A percentile compares a stretch with the other conserved stretches of the same genome.
Conservation (phyloP, 768 basidiomycete genomes). For the Coprinopsis sp. region DNA sequence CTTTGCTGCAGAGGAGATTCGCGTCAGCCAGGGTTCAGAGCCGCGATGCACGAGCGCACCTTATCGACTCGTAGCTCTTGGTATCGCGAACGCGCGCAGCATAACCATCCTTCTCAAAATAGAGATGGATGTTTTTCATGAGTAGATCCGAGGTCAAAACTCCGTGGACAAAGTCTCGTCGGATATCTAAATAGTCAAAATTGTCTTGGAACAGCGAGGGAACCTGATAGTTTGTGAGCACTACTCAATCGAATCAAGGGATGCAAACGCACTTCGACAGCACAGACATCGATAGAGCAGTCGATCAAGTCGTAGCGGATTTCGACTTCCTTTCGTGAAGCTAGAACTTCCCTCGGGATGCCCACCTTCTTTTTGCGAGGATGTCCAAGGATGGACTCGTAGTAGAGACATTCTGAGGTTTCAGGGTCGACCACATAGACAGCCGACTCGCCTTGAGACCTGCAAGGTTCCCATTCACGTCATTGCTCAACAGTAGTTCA, state of each 20-base stretch:
- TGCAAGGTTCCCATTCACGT: conserved; percentile 19
- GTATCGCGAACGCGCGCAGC: conserved; percentile 93
- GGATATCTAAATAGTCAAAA: conserved; percentile 92
- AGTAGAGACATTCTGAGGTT: conserved; percentile 80
- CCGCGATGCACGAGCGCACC: conserved; percentile 39
- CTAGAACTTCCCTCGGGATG: conserved; percentile 77
- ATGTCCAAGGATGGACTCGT: conserved; percentile 69
- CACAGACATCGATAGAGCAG: conserved; percentile 90
- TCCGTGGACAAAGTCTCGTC: conserved; percentile 91
- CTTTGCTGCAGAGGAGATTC: conserved; percentile 54
- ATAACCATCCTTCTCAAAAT: conserved; percentile 84
- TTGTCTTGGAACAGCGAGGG: conserved; percentile 97
- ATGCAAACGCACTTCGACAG: conserved; percentile 66
- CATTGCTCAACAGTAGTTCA: conserved; percentile 4
- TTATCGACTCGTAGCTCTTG: conserved; percentile 84
- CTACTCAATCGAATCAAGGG: neutral
- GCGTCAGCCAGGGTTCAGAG: conserved; percentile 1
- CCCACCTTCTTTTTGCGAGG: conserved; percentile 57
- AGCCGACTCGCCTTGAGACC: conserved; percentile 67
- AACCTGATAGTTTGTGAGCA: conserved; percentile 38
- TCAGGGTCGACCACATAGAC: conserved; percentile 75
- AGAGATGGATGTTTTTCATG: conserved; percentile 92
- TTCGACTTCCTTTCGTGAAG: conserved; percentile 73
- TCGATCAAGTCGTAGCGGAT: conserved; percentile 86
- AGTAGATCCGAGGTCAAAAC: conserved; percentile 91